These are phyloP conservation scores for Sequoiadendron giganteum DNA, from an alignment of 75 land plant genomes.

Conservation along the genomic window DNA sequence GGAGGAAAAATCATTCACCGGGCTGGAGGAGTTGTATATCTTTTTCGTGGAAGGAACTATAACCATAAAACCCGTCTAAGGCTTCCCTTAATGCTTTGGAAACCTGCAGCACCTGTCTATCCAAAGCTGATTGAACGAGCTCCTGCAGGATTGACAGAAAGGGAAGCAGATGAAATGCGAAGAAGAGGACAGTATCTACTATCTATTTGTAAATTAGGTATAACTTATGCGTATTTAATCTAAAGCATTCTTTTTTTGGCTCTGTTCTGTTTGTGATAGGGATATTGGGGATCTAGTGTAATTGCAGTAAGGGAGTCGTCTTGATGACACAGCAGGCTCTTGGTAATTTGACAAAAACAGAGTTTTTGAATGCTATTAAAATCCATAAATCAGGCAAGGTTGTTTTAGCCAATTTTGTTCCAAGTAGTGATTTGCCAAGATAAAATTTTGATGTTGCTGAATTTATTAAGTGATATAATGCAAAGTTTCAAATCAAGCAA, in stretches of 20 bases:
- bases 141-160: constrained; percentile 69
- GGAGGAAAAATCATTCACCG: constrained; percentile 75
- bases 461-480: not conserved
- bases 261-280: not conserved
- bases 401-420: not conserved
- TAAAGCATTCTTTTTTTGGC: not conserved
- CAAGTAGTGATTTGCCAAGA: not conserved
- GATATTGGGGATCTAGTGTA: not conserved
- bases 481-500: not conserved
- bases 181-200: constrained; percentile 49
- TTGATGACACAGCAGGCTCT: not conserved
- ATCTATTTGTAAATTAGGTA: constrained; percentile 74
- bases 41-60: constrained; percentile 83
- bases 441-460: not conserved
- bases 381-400: not conserved
- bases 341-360: not conserved
- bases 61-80: constrained; percentile 48
- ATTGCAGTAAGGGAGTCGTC: not conserved
- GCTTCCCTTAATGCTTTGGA: constrained; percentile 84
- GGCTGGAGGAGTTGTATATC: constrained; percentile 71
- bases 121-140: constrained; percentile 73
- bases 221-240: not conserved
- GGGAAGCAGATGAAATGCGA: constrained; percentile 61
- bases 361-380: not conserved
- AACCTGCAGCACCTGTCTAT: constrained; percentile 78